A percentile compares a stretch with the other conserved stretches of the same genome.
Evolutionary conservation across 345 rosid genomes (phyloP).

Genomic region (Camelina laxa): DNA sequence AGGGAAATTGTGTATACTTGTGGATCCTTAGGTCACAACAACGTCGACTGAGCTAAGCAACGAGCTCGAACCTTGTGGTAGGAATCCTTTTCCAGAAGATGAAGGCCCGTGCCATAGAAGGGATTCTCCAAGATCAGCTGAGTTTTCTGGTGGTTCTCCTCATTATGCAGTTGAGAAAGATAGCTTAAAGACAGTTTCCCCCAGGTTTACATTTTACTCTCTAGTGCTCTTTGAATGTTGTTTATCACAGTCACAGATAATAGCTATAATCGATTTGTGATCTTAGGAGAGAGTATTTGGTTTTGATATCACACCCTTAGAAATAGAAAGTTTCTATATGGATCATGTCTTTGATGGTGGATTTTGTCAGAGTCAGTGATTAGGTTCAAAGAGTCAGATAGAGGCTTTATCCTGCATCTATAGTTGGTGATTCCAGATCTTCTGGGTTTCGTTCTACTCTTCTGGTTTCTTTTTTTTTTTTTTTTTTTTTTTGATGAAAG

Average conservation of each 20-base stretch:
- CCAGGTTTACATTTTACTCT: conserved; percentile 50
- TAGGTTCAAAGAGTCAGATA: conserved; percentile 1
- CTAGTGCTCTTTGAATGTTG: no score
- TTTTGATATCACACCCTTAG: neutral
- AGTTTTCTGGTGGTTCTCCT: conserved; percentile 46
- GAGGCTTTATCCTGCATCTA: conserved; percentile 14
- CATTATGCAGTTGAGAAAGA: conserved; percentile 50
- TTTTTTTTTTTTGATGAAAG: conserved; percentile 1
- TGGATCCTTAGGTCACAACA: conserved; percentile 49
- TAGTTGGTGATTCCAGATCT: conserved; percentile 19
- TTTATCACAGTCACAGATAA: no score
- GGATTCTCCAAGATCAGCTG: conserved; percentile 55
- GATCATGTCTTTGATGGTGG: neutral
- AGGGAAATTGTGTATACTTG: neutral
- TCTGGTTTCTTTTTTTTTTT: no score
- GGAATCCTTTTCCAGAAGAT: conserved; percentile 48
- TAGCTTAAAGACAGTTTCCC: conserved; percentile 47
- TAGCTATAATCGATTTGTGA: neutral
- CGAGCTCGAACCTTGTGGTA: conserved; percentile 49
- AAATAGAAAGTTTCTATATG: no score
- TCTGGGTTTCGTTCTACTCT: conserved; percentile 1
- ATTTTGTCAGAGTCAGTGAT: neutral
- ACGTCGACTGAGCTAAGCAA: conserved; percentile 57
- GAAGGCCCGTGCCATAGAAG: conserved; percentile 49
- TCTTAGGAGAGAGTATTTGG: neutral